Base-by-base conservation (phyloP, 768 basidiomycete genomes). In the Paxillus rubicundulus region DNA sequence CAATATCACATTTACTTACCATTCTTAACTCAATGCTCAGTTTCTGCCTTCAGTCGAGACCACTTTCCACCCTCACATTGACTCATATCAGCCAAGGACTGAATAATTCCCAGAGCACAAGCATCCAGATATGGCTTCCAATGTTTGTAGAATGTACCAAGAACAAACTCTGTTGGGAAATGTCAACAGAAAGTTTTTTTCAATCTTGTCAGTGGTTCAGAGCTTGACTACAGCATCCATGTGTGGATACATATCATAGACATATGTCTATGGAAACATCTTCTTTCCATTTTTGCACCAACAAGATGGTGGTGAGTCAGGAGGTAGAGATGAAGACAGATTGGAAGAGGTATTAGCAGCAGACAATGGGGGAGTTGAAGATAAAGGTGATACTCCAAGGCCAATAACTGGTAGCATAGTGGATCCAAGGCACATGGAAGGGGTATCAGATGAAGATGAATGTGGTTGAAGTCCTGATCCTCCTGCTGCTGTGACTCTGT, bases 191-290 rank as follows among this genome's bases (percentile, higher is more conserved):
- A 46, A 46, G n/a, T 30, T n/a, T 28, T 13, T 20, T n/a, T 34
- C 28, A 46, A 46, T 30, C 13, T 30, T 27, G 7, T 24, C 16
- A 28, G 27, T 27, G 32, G 45, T 28, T 20, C 20, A 7, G 7
- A 46, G 13, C 28, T 18, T 28, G 12, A 20, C 13, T 10, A 46
- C n/a, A 10, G 18, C 30, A 33, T 20, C 32, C 33, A 46, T 46
- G 16, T 8, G 18, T 30, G 27, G 45, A 34, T n/a, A n/a, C 45
- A 46, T 30, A 20, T 46, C 45, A 34, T 27, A 46, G 27, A 46
- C 45, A 46, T 46, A 46, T 34, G 16, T 34, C 33, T 27, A 34
- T 24, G 45, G 45, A 46, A 46, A 46, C 41, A 43, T 46, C 28
- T 46, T 30, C 28, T 46, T 30, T 8, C 33, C 45, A 46, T 16